A percentile compares a stretch with the other conserved stretches of the same genome.
Conservation (phyloP, 108 stramenopile genomes). For the Nitzschia palea region DNA sequence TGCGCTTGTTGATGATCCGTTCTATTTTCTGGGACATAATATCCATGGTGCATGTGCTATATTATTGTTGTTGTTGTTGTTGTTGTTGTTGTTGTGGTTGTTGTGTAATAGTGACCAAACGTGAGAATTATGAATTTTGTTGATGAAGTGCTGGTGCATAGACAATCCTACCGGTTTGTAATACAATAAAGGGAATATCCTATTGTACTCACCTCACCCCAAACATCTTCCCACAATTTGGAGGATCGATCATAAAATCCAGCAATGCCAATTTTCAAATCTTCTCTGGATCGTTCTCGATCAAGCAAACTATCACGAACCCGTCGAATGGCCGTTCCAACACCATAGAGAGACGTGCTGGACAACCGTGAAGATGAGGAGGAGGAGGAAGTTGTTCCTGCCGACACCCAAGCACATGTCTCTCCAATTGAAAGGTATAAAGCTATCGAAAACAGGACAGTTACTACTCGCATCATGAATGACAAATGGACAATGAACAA, state of each 20-base stretch:
- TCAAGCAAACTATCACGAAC: conserved; percentile 65
- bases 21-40: conserved; percentile 78
- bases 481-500: not conserved
- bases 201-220: conserved; percentile 73
- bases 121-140: too few species aligned
- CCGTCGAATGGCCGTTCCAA: conserved; percentile 21
- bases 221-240: conserved; percentile 93
- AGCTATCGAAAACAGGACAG: too few species aligned
- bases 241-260: conserved; percentile 94
- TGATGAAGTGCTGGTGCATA: too few species aligned
- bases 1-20: conserved; percentile 86
- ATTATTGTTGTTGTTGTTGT: too few species aligned
- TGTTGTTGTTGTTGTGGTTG: too few species aligned
- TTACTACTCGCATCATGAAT: too few species aligned
- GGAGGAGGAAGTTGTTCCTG: not conserved
- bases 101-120: too few species aligned
- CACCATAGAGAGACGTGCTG: not conserved
- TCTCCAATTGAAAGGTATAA: too few species aligned
- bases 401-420: not conserved
- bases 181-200: too few species aligned
- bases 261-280: conserved; percentile 94
- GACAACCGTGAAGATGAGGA: not conserved
- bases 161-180: too few species aligned
- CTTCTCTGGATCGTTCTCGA: conserved; percentile 70
- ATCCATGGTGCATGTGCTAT: conserved; percentile 89